These are phyloP conservation scores for Cardamine resedifolia DNA, from an alignment of 345 rosid genomes.

Conservation along the genomic window DNA sequence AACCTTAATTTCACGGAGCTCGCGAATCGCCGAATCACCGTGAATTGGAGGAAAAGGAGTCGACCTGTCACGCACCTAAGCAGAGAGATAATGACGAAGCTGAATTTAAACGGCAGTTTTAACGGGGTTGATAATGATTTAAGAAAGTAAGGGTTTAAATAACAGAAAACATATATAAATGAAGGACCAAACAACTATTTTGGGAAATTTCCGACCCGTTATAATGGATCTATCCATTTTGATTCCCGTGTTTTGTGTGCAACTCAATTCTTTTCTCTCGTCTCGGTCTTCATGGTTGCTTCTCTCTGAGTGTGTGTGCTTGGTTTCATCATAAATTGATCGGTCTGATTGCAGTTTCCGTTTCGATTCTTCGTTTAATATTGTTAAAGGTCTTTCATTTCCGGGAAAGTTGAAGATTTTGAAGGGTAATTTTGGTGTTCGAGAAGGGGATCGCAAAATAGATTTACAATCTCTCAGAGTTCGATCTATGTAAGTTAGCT, in stretches of 20 bases:
- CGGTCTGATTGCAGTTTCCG: background rate
- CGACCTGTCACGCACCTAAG: conserved; percentile 9
- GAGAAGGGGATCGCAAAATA: conserved; percentile 19
- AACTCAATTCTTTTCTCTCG: background rate
- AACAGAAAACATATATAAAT: background rate
- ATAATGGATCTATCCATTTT: conserved; percentile 32
- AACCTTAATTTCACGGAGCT: background rate
- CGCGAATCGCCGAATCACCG: conserved; percentile 5
- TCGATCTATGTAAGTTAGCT: conserved; percentile 31
- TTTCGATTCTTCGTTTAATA: background rate
- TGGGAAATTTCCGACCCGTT: background rate
- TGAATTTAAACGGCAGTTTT: background rate
- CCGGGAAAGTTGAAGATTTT: background rate
- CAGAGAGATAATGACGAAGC: conserved; percentile 9
- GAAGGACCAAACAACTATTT: background rate
- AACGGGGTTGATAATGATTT: background rate
- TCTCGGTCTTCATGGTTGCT: background rate
- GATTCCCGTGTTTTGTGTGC: background rate
- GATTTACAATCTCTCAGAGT: conserved; percentile 11
- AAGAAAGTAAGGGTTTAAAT: background rate
- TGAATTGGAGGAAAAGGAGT: conserved; percentile 4
- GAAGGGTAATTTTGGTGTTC: conserved; percentile 11
- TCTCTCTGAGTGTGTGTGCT: conserved; percentile 1
- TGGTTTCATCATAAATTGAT: conserved; percentile 1
- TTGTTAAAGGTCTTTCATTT: background rate